These are phyloP conservation scores for Aspergillus felis DNA, from an alignment of 2,329 filamentous ascomycete species.

Conservation along the genomic window DNA sequence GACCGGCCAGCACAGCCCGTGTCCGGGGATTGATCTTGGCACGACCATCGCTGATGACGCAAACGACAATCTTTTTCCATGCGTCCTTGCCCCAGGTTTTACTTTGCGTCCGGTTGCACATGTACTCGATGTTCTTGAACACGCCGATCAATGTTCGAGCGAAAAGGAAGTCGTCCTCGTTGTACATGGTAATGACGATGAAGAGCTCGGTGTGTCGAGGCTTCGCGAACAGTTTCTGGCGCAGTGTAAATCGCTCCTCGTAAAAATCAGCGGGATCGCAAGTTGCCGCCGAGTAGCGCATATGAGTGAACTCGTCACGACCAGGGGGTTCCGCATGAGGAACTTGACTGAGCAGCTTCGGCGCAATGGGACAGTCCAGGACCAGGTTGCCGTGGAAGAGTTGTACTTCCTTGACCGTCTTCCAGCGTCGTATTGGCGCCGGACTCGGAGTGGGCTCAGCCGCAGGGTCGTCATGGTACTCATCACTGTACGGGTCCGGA, in stretches of 20 bases:
- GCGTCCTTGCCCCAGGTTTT: slow-evolving; percentile 98
- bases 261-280: slow-evolving; percentile 89
- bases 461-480: slow-evolving; percentile 41
- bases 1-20: slow-evolving; percentile 79
- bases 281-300: slow-evolving; percentile 89
- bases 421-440: slow-evolving; percentile 77
- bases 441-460: slow-evolving; percentile 46
- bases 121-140: slow-evolving; percentile 98
- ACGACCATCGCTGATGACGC: slow-evolving; percentile 93
- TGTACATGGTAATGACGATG: slow-evolving; percentile 98
- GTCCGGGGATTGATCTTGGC: slow-evolving; percentile 94
- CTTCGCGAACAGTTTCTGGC: slow-evolving; percentile 88
- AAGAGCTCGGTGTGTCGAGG: slow-evolving; percentile 90
- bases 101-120: slow-evolving; percentile 88
- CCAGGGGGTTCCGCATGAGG: slow-evolving; percentile 75
- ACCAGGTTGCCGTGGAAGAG: slow-evolving; percentile 95
- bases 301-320: slow-evolving; percentile 73
- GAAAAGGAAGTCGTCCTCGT: slow-evolving; percentile 95
- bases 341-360: slow-evolving; percentile 78
- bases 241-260: slow-evolving; percentile 82
- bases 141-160: slow-evolving; percentile 94
- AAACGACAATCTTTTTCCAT: slow-evolving; percentile 99
- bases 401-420: slow-evolving; percentile 98
- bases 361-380: slow-evolving; percentile 92
- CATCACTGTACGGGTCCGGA: slow-evolving; percentile 54